Evolutionary conservation across 352 stramenopile species (phyloP).

Genomic region (Pseudoperonospora humuli): DNA sequence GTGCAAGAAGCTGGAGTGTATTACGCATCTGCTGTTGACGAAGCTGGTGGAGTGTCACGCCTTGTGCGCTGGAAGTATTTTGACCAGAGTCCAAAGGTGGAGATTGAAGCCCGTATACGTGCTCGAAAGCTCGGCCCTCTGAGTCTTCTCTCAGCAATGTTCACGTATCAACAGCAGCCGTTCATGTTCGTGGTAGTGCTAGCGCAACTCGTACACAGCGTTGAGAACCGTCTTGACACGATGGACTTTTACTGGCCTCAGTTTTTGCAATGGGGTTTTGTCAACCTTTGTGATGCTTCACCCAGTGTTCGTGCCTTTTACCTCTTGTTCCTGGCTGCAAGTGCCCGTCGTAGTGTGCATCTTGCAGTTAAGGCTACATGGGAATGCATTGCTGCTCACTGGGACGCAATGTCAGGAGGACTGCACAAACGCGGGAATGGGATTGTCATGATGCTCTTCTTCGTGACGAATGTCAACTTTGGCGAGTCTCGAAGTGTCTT

Average conservation of each 20-base stretch:
- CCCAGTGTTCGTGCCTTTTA: conserved; percentile 56
- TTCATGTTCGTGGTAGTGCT: conserved; percentile 68
- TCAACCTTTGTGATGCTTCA: conserved; percentile 33
- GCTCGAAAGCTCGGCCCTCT: conserved; percentile 35
- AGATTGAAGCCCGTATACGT: conserved; percentile 36
- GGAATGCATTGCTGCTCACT: conserved; percentile 59
- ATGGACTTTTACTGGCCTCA: conserved; percentile 69
- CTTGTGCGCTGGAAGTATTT: conserved; percentile 54
- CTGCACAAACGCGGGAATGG: conserved; percentile 35
- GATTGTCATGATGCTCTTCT: conserved; percentile 57
- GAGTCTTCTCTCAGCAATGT: conserved; percentile 52
- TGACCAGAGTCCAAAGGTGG: conserved; percentile 34
- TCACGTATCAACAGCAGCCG: conserved; percentile 55
- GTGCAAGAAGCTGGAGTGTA: conserved; percentile 30
- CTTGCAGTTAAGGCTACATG: conserved; percentile 52
- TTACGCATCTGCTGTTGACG: conserved; percentile 32
- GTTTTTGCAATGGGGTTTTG: conserved; percentile 58
- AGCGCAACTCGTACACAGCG: conserved; percentile 47
- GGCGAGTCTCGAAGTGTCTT: conserved; percentile 36
- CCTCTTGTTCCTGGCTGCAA: conserved; percentile 48
- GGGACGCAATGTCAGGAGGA: conserved; percentile 42
- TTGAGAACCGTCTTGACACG: conserved; percentile 45
- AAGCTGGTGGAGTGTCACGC: conserved; percentile 39
- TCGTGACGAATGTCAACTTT: conserved; percentile 54
- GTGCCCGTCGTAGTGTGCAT: conserved; percentile 41